These are phyloP conservation scores for Gracilariopsis chorda DNA, from an alignment of 23 red algal species.

Conservation along the genomic window DNA sequence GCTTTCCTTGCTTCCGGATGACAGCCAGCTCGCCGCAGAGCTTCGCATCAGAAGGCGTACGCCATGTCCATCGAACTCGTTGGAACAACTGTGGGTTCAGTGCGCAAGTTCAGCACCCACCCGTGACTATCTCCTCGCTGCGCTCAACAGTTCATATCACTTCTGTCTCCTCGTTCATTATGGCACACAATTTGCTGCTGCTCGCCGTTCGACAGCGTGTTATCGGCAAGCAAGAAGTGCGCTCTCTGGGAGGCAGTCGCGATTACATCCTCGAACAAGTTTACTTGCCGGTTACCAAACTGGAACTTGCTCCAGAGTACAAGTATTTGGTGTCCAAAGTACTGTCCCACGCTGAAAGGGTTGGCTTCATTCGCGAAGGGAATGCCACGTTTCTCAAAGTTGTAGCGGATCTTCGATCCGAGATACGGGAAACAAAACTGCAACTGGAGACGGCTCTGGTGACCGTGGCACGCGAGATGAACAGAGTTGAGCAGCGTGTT, in stretches of 20 bases:
- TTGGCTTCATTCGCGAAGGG: not conserved
- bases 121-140: not conserved
- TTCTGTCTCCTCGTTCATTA: not conserved
- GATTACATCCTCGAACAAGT: conserved; percentile 1
- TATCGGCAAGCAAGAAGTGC: not conserved
- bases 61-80: not conserved
- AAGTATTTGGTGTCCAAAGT: not conserved
- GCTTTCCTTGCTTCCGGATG: too few species aligned
- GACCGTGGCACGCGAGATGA: not conserved
- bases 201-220: not conserved
- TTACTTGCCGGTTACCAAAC: not conserved
- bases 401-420: not conserved
- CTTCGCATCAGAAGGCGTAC: too few species aligned
- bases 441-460: not conserved
- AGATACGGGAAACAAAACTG: not conserved
- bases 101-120: not conserved
- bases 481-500: not conserved
- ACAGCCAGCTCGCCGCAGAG: too few species aligned
- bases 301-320: not conserved
- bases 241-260: not conserved
- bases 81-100: not conserved
- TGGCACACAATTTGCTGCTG: not conserved
- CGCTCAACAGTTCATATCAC: not conserved
- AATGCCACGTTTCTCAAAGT: not conserved
- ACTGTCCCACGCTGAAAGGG: not conserved